Conservation (phyloP, 1,139 yeast species). For the Geotrichum citri-aurantii region DNA sequence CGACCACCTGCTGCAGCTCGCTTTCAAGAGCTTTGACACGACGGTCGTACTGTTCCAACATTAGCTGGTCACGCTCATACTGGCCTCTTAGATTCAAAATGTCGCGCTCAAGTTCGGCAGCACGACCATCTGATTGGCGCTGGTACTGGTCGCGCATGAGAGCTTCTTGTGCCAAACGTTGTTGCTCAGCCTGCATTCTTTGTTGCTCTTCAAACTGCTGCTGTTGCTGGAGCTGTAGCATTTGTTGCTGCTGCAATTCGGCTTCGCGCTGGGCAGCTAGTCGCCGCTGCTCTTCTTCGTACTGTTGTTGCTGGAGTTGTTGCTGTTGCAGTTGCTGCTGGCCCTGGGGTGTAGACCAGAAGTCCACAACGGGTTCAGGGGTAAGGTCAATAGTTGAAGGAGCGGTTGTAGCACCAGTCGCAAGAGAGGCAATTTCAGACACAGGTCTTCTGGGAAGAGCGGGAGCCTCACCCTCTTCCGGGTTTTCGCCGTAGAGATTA, state of each 20-base stretch:
- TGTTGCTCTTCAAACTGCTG: conserved; percentile 66
- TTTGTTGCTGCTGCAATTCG: conserved; percentile 43
- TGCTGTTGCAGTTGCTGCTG: conserved; percentile 37
- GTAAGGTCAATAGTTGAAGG: conserved; percentile 36
- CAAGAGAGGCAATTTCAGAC: conserved; percentile 25
- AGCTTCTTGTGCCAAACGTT: conserved; percentile 71
- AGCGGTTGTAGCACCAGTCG: conserved; percentile 42
- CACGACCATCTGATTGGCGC: conserved; percentile 71
- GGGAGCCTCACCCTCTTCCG: conserved; percentile 38
- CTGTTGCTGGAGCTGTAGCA: conserved; percentile 52
- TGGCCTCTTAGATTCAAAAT: conserved; percentile 70
- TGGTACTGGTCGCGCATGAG: conserved; percentile 64
- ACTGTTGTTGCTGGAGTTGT: conserved; percentile 39
- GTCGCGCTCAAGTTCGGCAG: conserved; percentile 78
- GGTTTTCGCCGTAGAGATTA: conserved; percentile 47
- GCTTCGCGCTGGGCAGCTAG: conserved; percentile 48
- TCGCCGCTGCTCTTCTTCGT: conserved; percentile 48
- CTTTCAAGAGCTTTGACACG: conserved; percentile 77
- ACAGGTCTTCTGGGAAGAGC: conserved; percentile 44
- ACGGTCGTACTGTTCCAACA: conserved; percentile 82
- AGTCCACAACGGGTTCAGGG: conserved; percentile 39
- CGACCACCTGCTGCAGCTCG: conserved; percentile 58
- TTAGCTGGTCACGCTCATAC: conserved; percentile 77
- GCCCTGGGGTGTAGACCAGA: conserved; percentile 42
- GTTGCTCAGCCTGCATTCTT: conserved; percentile 62